Evolutionary conservation across 2,329 filamentous ascomycete species (phyloP), one percentile per base, ranked within the genome.

Genomic region (Ophiostoma piceae): DNA sequence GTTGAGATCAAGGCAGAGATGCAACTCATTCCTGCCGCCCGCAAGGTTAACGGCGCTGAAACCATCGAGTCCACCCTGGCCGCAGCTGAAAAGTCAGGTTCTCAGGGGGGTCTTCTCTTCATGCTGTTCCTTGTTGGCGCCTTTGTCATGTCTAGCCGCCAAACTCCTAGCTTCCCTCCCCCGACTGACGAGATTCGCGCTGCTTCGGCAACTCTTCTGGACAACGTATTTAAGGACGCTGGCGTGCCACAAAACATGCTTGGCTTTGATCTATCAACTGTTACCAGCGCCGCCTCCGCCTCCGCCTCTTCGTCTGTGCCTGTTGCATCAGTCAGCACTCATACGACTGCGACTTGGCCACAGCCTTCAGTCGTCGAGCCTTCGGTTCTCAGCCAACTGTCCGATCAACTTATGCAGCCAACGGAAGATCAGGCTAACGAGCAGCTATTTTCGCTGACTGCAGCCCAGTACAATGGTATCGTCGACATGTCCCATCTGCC

Each of bases 41-140:
- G 22, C 67, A 70, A 67, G 65, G 16, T 37, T 47, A 67, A 64
- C 76, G 87, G 87, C 76, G 87, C 87, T 82, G 87, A 88, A 80
- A 71, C 79, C 7, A 35, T 67, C 72, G 83, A 85, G 71, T 77
- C 80, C 71, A 75, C 77, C 70, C 79, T 83, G 67, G 77, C 80
- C 62, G 77, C 78, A 75, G 84, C 87, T 60, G 87, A 90, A 73
- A 89, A 89, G 81, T 82, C 86, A 71, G 85, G 89, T 72, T 89
- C 92, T 74, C 91, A 94, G 76, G 92, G 92, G 68, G 87, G 92
- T 76, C 82, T 98, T 76, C 85, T 98, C 79, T 90, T 94, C 80
- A 96, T 97, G 92, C 91, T 97, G 75, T 91, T 99, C 77, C 90
- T 99, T 69, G 94, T 97, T 74, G 95, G 95, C 77, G 95, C 95